A percentile compares a stretch with the other conserved stretches of the same genome.
Evolutionary conservation across 2,329 filamentous ascomycete species (phyloP).

Genomic region (Didymella pomorum): DNA sequence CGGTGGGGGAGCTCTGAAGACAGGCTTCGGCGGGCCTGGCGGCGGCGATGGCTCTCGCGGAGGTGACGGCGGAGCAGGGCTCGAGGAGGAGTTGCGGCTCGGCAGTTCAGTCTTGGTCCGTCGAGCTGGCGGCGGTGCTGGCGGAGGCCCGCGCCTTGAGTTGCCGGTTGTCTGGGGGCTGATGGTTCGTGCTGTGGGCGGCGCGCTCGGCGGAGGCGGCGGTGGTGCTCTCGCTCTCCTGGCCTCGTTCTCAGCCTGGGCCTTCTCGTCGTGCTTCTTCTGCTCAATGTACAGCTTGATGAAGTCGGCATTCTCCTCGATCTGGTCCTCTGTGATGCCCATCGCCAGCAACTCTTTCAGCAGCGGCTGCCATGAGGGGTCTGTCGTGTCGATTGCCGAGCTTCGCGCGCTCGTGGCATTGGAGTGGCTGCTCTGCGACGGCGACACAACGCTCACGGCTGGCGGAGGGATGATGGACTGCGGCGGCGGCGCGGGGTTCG

Average conservation of each 20-base stretch:
- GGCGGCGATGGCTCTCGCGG: conserved; percentile 77
- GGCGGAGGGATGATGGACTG: conserved; percentile 63
- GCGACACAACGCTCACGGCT: conserved; percentile 50
- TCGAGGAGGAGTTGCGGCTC: conserved; percentile 59
- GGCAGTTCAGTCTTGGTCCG: conserved; percentile 55
- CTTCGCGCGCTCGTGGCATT: conserved; percentile 46
- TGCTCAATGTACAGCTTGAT: conserved; percentile 73
- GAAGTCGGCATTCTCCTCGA: conserved; percentile 72
- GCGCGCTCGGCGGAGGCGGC: conserved; percentile 65
- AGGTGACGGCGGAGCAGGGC: conserved; percentile 67
- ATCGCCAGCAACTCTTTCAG: conserved; percentile 68
- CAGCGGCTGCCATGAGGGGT: conserved; percentile 68
- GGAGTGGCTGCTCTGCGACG: conserved; percentile 47
- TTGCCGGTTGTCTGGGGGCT: conserved; percentile 70
- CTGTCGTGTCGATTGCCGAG: conserved; percentile 66
- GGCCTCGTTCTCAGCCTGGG: conserved; percentile 57
- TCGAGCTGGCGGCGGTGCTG: conserved; percentile 64
- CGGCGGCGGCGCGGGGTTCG: conserved; percentile 51
- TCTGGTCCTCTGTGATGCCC: conserved; percentile 74
- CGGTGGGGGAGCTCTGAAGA: conserved; percentile 86
- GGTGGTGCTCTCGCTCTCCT: conserved; percentile 65
- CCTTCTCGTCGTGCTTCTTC: conserved; percentile 62
- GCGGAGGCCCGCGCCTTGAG: conserved; percentile 68
- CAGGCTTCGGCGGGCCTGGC: conserved; percentile 64
- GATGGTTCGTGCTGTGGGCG: conserved; percentile 54